phyloP scores from a whole-genome alignment of 2,329 filamentous ascomycete species.

The Macrophomina phaseolina region DNA sequence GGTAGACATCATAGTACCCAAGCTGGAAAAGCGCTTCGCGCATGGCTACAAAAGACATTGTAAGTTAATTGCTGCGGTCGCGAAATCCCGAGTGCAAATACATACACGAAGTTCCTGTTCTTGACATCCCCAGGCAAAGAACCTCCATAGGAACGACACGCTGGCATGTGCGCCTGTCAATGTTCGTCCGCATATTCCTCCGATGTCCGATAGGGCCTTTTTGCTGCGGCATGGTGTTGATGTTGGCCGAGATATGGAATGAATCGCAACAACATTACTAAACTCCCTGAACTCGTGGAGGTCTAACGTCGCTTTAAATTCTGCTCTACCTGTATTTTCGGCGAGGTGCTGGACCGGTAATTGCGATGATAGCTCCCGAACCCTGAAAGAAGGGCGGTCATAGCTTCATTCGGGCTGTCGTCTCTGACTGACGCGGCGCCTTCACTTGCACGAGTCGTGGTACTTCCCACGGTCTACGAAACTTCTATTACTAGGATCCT shows the following conservation, averaged over 20 bases:
- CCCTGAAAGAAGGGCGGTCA: neutral
- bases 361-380: neutral
- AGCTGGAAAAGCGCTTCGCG: constrained; percentile 30
- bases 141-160: constrained; percentile 35
- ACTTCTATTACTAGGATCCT: too few relatives aligned
- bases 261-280: too few relatives aligned
- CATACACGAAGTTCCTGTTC: constrained; percentile 39
- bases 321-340: neutral
- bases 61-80: neutral
- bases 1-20: constrained; percentile 32
- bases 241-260: neutral
- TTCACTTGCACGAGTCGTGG: neutral
- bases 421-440: neutral
- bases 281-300: neutral
- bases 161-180: neutral
- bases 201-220: neutral
- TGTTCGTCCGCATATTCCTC: neutral
- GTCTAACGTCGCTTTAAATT: neutral
- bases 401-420: neutral
- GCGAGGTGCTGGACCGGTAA: neutral
- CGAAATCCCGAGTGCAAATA: constrained; percentile 32
- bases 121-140: constrained; percentile 42
- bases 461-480: neutral
- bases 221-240: neutral
- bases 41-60: neutral